Percentiles rank a stretch among this genome's conserved stretches.
Conservation (phyloP, 192 early-diverging fungal genomes). For the Bifiguratus adelaidae region DNA sequence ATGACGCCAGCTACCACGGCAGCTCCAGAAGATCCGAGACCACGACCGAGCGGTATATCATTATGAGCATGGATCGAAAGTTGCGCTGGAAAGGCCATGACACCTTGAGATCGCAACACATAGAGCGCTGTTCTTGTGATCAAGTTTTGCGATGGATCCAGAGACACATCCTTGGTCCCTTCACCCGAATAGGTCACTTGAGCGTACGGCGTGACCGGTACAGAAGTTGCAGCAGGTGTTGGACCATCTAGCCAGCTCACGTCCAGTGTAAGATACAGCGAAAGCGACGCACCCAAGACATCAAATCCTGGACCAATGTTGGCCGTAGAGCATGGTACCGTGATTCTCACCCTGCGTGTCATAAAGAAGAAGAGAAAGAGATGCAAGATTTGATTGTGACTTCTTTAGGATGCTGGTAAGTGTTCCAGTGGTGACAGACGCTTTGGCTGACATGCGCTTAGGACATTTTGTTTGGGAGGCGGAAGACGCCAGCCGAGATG, state of each 20-base stretch:
- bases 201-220: slow-evolving; percentile 7
- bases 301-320: slow-evolving; percentile 99
- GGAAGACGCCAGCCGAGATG: slow-evolving; percentile 82
- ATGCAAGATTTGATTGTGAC: no score
- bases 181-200: slow-evolving; percentile 55
- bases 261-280: slow-evolving; percentile 71
- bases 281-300: slow-evolving; percentile 82
- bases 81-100: slow-evolving; percentile 43
- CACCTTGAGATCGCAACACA: slow-evolving; percentile 63
- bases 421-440: no score
- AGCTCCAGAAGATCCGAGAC: slow-evolving; percentile 92
- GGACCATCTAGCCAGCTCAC: slow-evolving; percentile 21
- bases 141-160: slow-evolving; percentile 70
- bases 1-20: slow-evolving; percentile 92
- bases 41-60: slow-evolving; percentile 90
- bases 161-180: slow-evolving; percentile 66
- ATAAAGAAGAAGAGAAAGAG: no score
- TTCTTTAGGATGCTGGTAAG: no score
- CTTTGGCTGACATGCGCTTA: no score
- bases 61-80: slow-evolving; percentile 75
- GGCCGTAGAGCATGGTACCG: slow-evolving; percentile 91
- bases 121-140: slow-evolving; percentile 91
- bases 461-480: slow-evolving; percentile 65
- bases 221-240: slow-evolving; percentile 2
- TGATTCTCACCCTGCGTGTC: slow-evolving; percentile 54